A percentile compares a stretch with the other conserved stretches of the same genome.
These are phyloP conservation scores for Pichia sp. DNA, from an alignment of 1,139 yeast species.

Conservation along the genomic window DNA sequence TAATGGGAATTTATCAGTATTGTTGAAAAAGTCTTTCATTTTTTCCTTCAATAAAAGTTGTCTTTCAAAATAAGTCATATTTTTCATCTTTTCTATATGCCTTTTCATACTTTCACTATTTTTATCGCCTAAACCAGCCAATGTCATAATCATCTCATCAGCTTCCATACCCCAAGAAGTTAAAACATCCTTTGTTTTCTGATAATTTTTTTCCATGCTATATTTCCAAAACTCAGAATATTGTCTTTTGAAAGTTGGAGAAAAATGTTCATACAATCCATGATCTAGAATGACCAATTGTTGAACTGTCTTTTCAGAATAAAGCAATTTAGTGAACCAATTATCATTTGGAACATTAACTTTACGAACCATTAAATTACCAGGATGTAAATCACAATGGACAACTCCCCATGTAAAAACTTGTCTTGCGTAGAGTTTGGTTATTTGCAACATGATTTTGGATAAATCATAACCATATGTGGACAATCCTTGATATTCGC, in stretches of 20 bases:
- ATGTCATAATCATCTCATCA: constrained; percentile 55
- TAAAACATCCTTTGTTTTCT: constrained; percentile 45
- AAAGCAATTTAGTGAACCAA: constrained; percentile 4
- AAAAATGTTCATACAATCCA: constrained; percentile 58
- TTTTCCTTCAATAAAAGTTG: constrained; percentile 34
- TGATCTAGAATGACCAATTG: constrained; percentile 69
- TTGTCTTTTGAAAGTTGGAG: constrained; percentile 45
- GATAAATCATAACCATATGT: constrained; percentile 38
- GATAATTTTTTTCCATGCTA: constrained; percentile 46
- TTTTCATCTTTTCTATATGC: constrained; percentile 21
- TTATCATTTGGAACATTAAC: constrained; percentile 18
- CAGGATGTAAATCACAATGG: constrained; percentile 83
- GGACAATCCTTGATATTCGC: constrained; percentile 39
- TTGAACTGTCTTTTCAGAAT: constrained; percentile 30
- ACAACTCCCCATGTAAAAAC: constrained; percentile 70
- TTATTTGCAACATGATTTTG: constrained; percentile 45
- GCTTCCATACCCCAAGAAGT: constrained; percentile 66
- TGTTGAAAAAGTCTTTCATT: constrained; percentile 47
- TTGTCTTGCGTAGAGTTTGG: constrained; percentile 56
- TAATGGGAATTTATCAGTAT: constrained; percentile 59
- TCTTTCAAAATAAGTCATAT: constrained; percentile 33
- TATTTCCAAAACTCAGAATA: constrained; percentile 61
- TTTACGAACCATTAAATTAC: constrained; percentile 55
- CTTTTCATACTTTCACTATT: constrained; percentile 23
- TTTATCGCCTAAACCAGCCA: constrained; percentile 47